A percentile compares a stretch with the other conserved stretches of the same genome.
phyloP scores from a whole-genome alignment of 176 grass and related monocot species.

The Carex kokanica region DNA sequence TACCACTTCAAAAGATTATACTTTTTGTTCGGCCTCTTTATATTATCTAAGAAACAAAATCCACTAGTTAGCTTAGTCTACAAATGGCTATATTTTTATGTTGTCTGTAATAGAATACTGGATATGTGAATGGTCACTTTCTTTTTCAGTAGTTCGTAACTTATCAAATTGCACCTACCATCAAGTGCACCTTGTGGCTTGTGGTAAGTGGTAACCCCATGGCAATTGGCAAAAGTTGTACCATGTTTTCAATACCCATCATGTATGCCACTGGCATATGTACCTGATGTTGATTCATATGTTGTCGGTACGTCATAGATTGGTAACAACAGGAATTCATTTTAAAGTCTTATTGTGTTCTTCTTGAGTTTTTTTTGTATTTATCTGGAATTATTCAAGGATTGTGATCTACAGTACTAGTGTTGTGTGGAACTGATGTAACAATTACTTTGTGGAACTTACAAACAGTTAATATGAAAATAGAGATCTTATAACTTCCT shows the following conservation, averaged over 20 bases:
- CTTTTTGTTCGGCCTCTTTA: no score
- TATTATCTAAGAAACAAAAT: neutral
- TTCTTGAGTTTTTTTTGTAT: conserved; percentile 17
- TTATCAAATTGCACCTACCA: neutral
- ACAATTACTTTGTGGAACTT: neutral
- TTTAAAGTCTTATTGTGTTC: conserved; percentile 22
- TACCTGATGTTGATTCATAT: neutral
- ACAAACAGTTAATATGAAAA: neutral
- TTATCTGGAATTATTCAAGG: neutral
- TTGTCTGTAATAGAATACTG: neutral
- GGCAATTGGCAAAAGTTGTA: no score
- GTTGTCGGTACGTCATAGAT: no score
- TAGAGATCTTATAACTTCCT: neutral
- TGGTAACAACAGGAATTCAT: no score
- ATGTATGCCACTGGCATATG: neutral
- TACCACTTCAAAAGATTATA: no score
- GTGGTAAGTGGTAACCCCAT: neutral
- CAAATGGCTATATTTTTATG: neutral
- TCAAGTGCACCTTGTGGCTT: neutral
- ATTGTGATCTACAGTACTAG: neutral
- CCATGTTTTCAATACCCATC: neutral
- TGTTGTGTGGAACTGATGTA: neutral
- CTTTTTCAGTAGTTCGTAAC: neutral
- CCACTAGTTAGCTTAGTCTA: neutral
- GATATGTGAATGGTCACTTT: neutral